Evolutionary conservation across 2,329 filamentous ascomycete species (phyloP).

Genomic region (Didymosphaeria variabile): DNA sequence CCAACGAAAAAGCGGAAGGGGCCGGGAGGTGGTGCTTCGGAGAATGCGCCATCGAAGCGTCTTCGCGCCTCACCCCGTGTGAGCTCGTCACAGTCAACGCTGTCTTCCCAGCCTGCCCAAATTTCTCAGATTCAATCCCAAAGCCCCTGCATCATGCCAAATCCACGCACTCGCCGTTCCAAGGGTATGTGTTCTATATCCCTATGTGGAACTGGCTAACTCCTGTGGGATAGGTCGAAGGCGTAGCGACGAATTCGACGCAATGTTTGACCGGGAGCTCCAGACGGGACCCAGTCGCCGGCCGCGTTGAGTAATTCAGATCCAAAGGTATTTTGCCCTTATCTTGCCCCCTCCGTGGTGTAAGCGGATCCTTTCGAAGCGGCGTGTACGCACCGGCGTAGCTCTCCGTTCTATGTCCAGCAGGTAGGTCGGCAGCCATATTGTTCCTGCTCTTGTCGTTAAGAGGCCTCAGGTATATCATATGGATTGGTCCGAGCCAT

Average conservation of each 20-base stretch:
- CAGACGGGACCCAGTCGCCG: not conserved
- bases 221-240: not conserved
- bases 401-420: no score
- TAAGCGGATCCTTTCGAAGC: no score
- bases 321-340: not conserved
- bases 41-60: conserved; percentile 20
- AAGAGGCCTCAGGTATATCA: not conserved
- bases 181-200: not conserved
- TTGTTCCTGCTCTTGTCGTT: no score
- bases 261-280: conserved; percentile 9
- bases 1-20: conserved; percentile 25
- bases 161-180: not conserved
- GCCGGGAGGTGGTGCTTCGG: conserved; percentile 5
- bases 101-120: not conserved
- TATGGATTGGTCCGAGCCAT: not conserved
- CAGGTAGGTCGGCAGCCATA: no score
- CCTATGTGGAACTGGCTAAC: not conserved
- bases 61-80: conserved; percentile 14
- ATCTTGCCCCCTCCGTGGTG: no score
- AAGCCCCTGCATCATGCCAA: not conserved
- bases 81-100: not conserved
- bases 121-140: conserved; percentile 1
- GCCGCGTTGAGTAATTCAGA: not conserved
- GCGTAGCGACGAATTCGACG: not conserved
- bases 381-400: no score